phyloP scores from a whole-genome alignment of 306 rosid genomes.

The Begonia fuchsioides region DNA sequence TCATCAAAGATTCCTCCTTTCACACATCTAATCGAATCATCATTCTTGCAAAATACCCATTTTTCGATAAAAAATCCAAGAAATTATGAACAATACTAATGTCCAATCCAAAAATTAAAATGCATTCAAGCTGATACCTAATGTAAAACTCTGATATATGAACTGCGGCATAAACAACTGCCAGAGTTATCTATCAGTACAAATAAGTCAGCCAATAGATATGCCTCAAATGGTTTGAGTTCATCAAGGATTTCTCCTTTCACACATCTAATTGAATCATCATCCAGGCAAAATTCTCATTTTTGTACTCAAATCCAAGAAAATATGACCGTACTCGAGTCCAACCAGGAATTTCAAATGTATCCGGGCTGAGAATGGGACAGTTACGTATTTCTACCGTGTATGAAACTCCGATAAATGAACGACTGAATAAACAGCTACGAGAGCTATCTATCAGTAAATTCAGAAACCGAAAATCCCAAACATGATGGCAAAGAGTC shows the following conservation, averaged over 20 bases:
- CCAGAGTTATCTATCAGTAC: slow-evolving; percentile 7
- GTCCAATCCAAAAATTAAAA: neutral
- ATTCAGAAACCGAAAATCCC: slow-evolving; percentile 9
- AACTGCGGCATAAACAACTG: slow-evolving; percentile 14
- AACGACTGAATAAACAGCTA: slow-evolving; percentile 15
- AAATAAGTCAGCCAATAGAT: slow-evolving; percentile 22
- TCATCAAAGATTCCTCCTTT: slow-evolving; percentile 27
- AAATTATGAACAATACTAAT: too few relatives aligned
- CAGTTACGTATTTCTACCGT: slow-evolving; percentile 20
- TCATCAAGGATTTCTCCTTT: slow-evolving; percentile 28
- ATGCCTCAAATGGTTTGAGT: slow-evolving; percentile 54
- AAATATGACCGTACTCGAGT: too few relatives aligned
- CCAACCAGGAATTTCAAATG: slow-evolving; percentile 10
- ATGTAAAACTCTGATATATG: slow-evolving; percentile 14
- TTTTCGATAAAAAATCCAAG: too few relatives aligned
- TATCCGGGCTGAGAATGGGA: slow-evolving; percentile 33
- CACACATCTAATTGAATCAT: slow-evolving; percentile 68
- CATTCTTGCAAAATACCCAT: slow-evolving; percentile 20
- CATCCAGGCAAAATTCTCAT: slow-evolving; percentile 20
- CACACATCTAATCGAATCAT: slow-evolving; percentile 67
- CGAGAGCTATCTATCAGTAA: slow-evolving; percentile 8
- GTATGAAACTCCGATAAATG: slow-evolving; percentile 14
- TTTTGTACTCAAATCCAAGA: too few relatives aligned
- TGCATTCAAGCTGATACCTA: slow-evolving; percentile 39
- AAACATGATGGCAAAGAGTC: slow-evolving; percentile 12